Evolutionary conservation across 116 monocot genomes (phyloP), one percentile per base, ranked within the genome.

Genomic region (Zostera marina): DNA sequence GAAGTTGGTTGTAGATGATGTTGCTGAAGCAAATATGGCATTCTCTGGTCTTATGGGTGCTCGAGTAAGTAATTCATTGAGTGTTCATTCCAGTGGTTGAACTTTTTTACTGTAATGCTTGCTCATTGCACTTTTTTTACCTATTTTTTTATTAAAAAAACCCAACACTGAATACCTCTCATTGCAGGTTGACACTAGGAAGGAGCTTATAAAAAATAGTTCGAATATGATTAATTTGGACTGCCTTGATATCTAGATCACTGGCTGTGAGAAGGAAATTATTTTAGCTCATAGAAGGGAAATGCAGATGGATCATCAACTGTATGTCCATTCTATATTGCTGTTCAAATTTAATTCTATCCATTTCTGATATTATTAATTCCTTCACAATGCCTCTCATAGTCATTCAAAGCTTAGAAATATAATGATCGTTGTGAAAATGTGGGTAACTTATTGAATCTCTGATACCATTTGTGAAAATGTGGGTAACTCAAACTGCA

Each of bases 1-100:
- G 72, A 77, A 98, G 58, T 70, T 89, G 32, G 65, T 82, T 47
- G 78, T 98, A 44, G 96, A 98, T 62, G 86, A 98, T 83, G 90
- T 75, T 61, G 96, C 82, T 5, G 85, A 89, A 69, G 85, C 96
- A 54, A 98, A 81, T 69, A 73, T 98, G 16, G 80, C 81, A 23
- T 89, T 98, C 57, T 83, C 96, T 0, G 85, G 90, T 53, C 89
- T 96, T 62, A 96, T 96, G 89, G 96, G 96, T 17, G 58, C 64
- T 60, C 75, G 80, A 15, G 96, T 96, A 82, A 52, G 61, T 61
- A 15, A n/a, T n/a, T n/a, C n/a, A n/a, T n/a, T n/a, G n/a, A n/a
- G n/a, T n/a, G 8, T 42, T 59, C 0, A 4, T 42, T 59, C 7
- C 11, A 59, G 21, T 23, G 16, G 16, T 2, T 4, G 5, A 44